These are phyloP conservation scores for Coemansia sp. DNA, from an alignment of 192 early-diverging fungal species.

Conservation along the genomic window DNA sequence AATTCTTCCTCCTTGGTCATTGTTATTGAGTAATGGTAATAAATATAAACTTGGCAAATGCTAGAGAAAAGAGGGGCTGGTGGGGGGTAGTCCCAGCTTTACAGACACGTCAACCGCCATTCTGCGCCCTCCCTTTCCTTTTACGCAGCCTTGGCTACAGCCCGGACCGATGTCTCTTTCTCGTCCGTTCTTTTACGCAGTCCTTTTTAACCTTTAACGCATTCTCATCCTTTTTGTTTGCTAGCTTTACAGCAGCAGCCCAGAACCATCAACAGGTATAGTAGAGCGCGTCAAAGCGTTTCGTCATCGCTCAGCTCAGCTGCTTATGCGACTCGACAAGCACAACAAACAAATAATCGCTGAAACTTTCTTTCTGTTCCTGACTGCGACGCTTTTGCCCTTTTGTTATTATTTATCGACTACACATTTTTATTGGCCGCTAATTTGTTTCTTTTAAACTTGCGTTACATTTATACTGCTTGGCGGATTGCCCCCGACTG, in stretches of 20 bases:
- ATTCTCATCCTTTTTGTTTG: not conserved
- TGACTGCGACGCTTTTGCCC: not conserved
- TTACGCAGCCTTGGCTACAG: not conserved
- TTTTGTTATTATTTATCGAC: not conserved
- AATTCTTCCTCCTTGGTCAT: conserved; percentile 10
- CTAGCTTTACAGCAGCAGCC: not conserved
- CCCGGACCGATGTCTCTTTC: not conserved
- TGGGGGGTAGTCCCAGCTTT: not conserved
- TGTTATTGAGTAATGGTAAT: not conserved
- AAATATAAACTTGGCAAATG: not conserved
- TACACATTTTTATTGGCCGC: not conserved
- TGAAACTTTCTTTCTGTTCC: not conserved
- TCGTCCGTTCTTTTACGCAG: not conserved
- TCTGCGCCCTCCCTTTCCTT: conserved; percentile 1
- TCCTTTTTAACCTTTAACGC: not conserved
- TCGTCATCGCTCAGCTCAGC: conserved; percentile 6
- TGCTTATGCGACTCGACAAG: not conserved
- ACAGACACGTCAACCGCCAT: not conserved
- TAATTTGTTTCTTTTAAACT: not conserved
- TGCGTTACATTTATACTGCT: not conserved
- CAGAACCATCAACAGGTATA: not conserved
- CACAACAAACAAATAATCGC: conserved; percentile 2
- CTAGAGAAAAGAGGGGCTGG: not conserved
- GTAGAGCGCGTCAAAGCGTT: not conserved
- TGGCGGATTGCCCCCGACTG: not conserved